Conservation (phyloP, 768 basidiomycete genomes). For the Rhodosporidiobolus odoratus region DNA sequence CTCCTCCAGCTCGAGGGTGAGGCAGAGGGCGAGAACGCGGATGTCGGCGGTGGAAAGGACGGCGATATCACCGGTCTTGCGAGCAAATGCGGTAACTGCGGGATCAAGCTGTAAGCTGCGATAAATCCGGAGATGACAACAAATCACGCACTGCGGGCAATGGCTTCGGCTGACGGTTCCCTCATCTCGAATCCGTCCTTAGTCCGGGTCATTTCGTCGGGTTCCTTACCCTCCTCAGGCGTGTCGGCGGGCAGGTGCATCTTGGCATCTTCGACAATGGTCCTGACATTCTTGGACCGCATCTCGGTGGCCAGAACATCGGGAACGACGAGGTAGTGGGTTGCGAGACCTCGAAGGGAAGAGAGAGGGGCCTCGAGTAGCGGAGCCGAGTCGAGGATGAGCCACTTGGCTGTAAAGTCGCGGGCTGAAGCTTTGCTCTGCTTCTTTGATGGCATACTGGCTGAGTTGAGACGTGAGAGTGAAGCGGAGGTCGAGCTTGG, state of each 20-base stretch:
- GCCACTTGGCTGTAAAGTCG: slow-evolving; percentile 19
- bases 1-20: slow-evolving; percentile 60
- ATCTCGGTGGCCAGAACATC: slow-evolving; percentile 86
- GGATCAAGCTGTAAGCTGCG: slow-evolving; percentile 1
- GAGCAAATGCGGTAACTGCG: slow-evolving; percentile 80
- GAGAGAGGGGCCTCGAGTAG: slow-evolving; percentile 37
- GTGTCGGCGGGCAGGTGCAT: slow-evolving; percentile 54
- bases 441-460: neutral
- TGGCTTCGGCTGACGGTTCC: slow-evolving; percentile 49
- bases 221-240: neutral
- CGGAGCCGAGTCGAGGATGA: slow-evolving; percentile 44
- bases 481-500: too few species aligned
- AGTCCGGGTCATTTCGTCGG: slow-evolving; percentile 6
- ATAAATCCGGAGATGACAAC: neutral
- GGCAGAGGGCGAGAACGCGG: slow-evolving; percentile 80
- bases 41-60: slow-evolving; percentile 88
- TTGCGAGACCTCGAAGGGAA: slow-evolving; percentile 80
- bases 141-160: slow-evolving; percentile 53
- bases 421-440: neutral
- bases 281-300: slow-evolving; percentile 76
- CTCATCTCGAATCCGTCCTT: slow-evolving; percentile 42
- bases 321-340: slow-evolving; percentile 78
- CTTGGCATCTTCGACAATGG: slow-evolving; percentile 65
- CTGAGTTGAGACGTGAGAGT: neutral
- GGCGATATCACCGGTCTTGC: slow-evolving; percentile 91